Percentiles rank a stretch among this genome's conserved stretches.
phyloP scores from a whole-genome alignment of 371 early-diverging fungal genomes.

The Mucor piriformis region DNA sequence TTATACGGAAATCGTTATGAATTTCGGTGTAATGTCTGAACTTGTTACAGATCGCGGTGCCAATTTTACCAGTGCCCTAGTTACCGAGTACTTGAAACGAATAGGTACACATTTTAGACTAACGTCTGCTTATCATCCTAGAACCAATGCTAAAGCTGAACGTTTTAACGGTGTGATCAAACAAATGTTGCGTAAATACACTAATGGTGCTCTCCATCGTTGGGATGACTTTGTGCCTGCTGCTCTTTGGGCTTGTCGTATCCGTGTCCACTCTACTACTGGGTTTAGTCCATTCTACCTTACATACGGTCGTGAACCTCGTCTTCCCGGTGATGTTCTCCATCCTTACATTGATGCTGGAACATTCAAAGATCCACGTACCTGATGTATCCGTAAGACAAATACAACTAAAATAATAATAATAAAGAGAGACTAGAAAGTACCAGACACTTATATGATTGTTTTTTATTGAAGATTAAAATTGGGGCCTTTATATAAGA shows the following conservation, averaged over 20 bases:
- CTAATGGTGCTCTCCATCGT: too few species aligned
- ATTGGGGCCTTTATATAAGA: too few species aligned
- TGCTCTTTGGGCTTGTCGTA: too few species aligned
- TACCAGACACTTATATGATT: too few species aligned
- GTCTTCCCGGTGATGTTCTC: constrained; percentile 8
- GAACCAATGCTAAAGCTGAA: constrained; percentile 25
- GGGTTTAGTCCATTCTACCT: too few species aligned
- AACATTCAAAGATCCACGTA: background rate
- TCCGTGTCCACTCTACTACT: too few species aligned
- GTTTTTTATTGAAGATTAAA: too few species aligned
- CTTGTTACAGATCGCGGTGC: constrained; percentile 43
- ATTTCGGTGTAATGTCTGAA: constrained; percentile 32
- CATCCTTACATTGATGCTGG: constrained; percentile 1
- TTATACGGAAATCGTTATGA: constrained; percentile 27
- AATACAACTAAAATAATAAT: too few species aligned
- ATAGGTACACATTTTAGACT: background rate
- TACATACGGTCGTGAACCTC: too few species aligned
- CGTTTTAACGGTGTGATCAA: constrained; percentile 14
- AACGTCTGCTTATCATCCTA: constrained; percentile 30
- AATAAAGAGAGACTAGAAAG: too few species aligned
- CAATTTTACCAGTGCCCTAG: constrained; percentile 29
- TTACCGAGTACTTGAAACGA: constrained; percentile 1
- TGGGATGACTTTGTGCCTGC: too few species aligned
- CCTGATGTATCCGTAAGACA: too few species aligned
- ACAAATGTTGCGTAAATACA: constrained; percentile 19